Percentiles rank a stretch among this genome's conserved stretches.
These are phyloP conservation scores for Suhomyces faveliae DNA, from an alignment of 805 yeast species.

Conservation along the genomic window DNA sequence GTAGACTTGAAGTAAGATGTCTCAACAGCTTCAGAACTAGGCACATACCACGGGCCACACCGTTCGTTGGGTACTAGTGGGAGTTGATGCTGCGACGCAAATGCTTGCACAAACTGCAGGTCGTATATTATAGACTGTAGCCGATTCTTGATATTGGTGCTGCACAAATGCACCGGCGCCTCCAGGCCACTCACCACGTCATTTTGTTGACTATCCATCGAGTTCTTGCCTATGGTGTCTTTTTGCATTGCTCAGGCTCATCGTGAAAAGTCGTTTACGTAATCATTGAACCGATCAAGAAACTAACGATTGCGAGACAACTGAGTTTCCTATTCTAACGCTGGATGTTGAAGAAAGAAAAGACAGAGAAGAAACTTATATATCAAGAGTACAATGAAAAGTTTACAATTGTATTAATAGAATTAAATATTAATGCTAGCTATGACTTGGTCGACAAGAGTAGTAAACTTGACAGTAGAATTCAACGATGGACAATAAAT, in stretches of 20 bases:
- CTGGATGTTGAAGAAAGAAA: neutral
- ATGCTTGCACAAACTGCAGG: slow-evolving; percentile 44
- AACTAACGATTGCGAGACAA: too few relatives aligned
- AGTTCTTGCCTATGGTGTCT: neutral
- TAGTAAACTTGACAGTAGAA: neutral
- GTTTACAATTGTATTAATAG: neutral
- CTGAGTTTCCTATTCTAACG: too few relatives aligned
- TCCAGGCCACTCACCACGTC: slow-evolving; percentile 21
- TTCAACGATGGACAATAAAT: neutral
- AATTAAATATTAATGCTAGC: neutral
- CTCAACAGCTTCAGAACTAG: slow-evolving; percentile 36
- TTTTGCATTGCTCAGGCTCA: neutral
- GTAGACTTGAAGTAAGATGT: slow-evolving; percentile 83
- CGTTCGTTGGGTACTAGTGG: slow-evolving; percentile 74
- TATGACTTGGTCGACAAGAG: neutral
- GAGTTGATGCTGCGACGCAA: slow-evolving; percentile 13
- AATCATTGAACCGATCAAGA: neutral
- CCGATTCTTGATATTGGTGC: slow-evolving; percentile 55
- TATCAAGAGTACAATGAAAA: too few relatives aligned
- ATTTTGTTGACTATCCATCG: neutral
- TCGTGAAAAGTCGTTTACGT: neutral
- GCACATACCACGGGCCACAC: slow-evolving; percentile 84
- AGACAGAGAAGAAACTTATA: too few relatives aligned
- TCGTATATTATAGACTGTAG: slow-evolving; percentile 73
- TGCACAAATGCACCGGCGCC: slow-evolving; percentile 46